Evolutionary conservation across 2,329 filamentous ascomycete species (phyloP).

Genomic region (Neocucurbitaria cava): DNA sequence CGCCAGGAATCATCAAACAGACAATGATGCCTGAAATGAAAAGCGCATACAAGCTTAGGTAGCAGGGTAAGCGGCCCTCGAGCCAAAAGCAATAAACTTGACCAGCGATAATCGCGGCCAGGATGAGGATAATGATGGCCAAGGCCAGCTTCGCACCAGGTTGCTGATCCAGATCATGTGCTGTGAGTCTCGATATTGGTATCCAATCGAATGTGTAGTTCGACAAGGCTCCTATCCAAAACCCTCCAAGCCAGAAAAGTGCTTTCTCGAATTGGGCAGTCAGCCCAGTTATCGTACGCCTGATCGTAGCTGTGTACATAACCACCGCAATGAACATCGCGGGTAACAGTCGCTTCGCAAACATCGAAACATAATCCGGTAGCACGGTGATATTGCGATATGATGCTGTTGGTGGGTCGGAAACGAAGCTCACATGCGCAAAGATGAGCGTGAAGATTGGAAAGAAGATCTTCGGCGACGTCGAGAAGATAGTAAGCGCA

Average conservation of each 20-base stretch:
- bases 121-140: constrained; percentile 73
- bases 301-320: constrained; percentile 82
- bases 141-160: constrained; percentile 86
- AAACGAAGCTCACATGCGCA: constrained; percentile 85
- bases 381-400: constrained; percentile 55
- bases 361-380: constrained; percentile 59
- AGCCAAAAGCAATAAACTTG: constrained; percentile 89
- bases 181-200: constrained; percentile 85
- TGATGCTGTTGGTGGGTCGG: constrained; percentile 76
- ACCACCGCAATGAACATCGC: constrained; percentile 85
- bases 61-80: constrained; percentile 78
- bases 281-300: constrained; percentile 73
- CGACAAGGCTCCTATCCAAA: constrained; percentile 88
- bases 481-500: constrained; percentile 78
- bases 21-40: constrained; percentile 72
- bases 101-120: constrained; percentile 70
- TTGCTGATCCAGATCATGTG: constrained; percentile 85
- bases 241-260: constrained; percentile 83
- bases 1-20: constrained; percentile 72
- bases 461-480: constrained; percentile 80
- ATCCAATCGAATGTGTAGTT: constrained; percentile 96
- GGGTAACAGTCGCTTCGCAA: constrained; percentile 82
- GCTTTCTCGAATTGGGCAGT: constrained; percentile 88
- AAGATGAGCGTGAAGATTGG: constrained; percentile 81
- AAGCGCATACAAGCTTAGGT: constrained; percentile 77